Conservation (phyloP, 176 grass and related monocot genomes). For the Oryza meridionalis region DNA sequence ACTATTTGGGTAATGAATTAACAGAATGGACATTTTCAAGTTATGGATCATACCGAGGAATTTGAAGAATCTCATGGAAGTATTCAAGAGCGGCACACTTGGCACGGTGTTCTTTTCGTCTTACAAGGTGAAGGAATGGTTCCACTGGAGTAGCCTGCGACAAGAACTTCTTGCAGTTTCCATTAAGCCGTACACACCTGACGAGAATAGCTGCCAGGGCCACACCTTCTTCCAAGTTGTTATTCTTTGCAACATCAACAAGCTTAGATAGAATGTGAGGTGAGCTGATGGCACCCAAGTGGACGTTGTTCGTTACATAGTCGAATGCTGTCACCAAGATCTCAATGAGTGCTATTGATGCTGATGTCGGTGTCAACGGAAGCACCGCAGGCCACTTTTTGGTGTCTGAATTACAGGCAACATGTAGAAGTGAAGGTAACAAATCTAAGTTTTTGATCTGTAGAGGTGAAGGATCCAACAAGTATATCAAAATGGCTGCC, state of each 20-base stretch:
- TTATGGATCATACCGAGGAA: constrained; percentile 67
- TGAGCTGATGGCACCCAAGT: constrained; percentile 84
- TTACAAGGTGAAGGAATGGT: constrained; percentile 87
- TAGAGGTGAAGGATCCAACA: constrained; percentile 87
- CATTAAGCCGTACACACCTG: constrained; percentile 78
- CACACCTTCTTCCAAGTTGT: constrained; percentile 87
- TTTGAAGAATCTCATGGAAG: constrained; percentile 95
- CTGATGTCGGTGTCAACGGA: constrained; percentile 86
- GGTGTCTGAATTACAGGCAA: constrained; percentile 71
- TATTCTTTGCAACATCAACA: constrained; percentile 77
- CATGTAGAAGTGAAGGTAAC: constrained; percentile 77
- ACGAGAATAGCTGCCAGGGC: constrained; percentile 89
- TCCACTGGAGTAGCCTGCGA: constrained; percentile 94
- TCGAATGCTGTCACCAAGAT: constrained; percentile 95
- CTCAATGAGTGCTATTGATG: constrained; percentile 97
- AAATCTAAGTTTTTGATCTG: constrained; percentile 87
- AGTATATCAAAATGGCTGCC: constrained; percentile 92
- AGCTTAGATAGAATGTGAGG: constrained; percentile 81
- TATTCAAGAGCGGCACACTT: constrained; percentile 88
- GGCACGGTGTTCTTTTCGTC: constrained; percentile 66
- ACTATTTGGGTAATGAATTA: constrained; percentile 31
- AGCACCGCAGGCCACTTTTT: constrained; percentile 58
- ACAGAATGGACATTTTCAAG: constrained; percentile 24
- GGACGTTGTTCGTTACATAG: constrained; percentile 97
- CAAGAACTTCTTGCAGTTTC: constrained; percentile 95